A percentile compares a stretch with the other conserved stretches of the same genome.
Evolutionary conservation across 495 filamentous ascomycete species (phyloP).

Genomic region (Cryomyces antarcticus): DNA sequence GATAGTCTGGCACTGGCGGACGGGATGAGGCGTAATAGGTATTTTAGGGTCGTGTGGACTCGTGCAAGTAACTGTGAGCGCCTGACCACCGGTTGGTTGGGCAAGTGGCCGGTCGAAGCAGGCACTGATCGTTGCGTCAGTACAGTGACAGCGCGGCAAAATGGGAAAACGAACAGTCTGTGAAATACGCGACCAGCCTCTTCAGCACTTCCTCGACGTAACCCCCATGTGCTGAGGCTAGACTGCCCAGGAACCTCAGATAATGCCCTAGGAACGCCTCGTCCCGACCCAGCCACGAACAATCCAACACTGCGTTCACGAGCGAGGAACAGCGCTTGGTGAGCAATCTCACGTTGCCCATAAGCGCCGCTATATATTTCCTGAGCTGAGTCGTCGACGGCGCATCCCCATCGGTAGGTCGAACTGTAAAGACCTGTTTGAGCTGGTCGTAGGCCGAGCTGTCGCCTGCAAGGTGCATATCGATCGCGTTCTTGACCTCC

Average conservation of each 20-base stretch:
- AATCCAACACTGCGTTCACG: conserved; percentile 49
- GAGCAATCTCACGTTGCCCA: conserved; percentile 49
- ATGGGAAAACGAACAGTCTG: conserved; percentile 22
- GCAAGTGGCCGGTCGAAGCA: conserved; percentile 33
- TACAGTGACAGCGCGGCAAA: background rate
- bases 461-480: conserved; percentile 24
- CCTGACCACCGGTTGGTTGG: conserved; percentile 36
- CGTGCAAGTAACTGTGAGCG: conserved; percentile 41
- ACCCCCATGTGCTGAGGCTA: conserved; percentile 58
- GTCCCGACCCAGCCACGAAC: conserved; percentile 70
- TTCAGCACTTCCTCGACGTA: conserved; percentile 43
- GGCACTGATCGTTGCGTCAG: conserved; percentile 12
- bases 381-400: conserved; percentile 36
- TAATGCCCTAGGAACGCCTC: conserved; percentile 62
- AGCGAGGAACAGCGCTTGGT: conserved; percentile 53
- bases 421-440: conserved; percentile 42
- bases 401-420: conserved; percentile 23
- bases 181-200: conserved; percentile 64
- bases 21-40: conserved; percentile 58
- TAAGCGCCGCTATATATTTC: conserved; percentile 57
- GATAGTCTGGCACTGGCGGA: conserved; percentile 51
- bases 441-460: conserved; percentile 52
- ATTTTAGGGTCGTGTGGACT: conserved; percentile 52
- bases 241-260: conserved; percentile 56
- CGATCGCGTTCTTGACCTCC: conserved; percentile 26